Conservation (phyloP, 495 filamentous ascomycete species). For the Neurospora tetrasperma region DNA sequence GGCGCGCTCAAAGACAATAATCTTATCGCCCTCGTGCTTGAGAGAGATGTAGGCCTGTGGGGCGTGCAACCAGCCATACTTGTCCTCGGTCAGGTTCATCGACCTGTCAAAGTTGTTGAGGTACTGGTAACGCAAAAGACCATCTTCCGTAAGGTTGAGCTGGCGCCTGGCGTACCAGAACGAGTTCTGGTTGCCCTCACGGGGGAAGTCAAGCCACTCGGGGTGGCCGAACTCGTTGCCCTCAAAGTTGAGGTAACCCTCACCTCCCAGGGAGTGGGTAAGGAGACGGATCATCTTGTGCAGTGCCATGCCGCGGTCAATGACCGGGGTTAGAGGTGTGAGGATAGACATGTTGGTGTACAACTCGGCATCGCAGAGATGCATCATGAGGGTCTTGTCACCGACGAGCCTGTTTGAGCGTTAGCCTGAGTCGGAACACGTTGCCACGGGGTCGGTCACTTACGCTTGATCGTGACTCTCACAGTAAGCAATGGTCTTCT, state of each 20-base stretch:
- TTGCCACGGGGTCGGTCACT: slow-evolving; percentile 24
- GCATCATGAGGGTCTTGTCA: slow-evolving; percentile 93
- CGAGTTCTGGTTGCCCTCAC: slow-evolving; percentile 86
- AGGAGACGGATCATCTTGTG: slow-evolving; percentile 97
- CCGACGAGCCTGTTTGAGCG: slow-evolving; percentile 65
- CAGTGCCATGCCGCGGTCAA: slow-evolving; percentile 80
- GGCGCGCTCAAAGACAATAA: slow-evolving; percentile 89
- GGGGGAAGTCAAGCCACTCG: slow-evolving; percentile 98
- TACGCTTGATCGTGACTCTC: slow-evolving; percentile 98
- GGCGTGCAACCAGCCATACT: slow-evolving; percentile 87
- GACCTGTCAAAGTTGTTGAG: slow-evolving; percentile 89
- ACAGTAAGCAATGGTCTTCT: slow-evolving; percentile 97
- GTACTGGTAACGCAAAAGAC: slow-evolving; percentile 76
- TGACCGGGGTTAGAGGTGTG: slow-evolving; percentile 73
- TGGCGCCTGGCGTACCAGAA: slow-evolving; percentile 96
- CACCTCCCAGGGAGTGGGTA: slow-evolving; percentile 89
- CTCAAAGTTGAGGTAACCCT: slow-evolving; percentile 97
- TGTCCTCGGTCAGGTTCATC: slow-evolving; percentile 79
- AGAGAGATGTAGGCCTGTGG: slow-evolving; percentile 83
- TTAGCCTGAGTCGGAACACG: slow-evolving; percentile 19
- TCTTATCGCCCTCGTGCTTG: slow-evolving; percentile 91
- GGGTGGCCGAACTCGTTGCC: slow-evolving; percentile 98
- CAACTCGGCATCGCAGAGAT: slow-evolving; percentile 93
- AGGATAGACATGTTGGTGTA: slow-evolving; percentile 95
- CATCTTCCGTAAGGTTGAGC: slow-evolving; percentile 84